A percentile compares a stretch with the other conserved stretches of the same genome.
Conservation (phyloP, 164 flowering plant species). For the Annona cherimola region DNA sequence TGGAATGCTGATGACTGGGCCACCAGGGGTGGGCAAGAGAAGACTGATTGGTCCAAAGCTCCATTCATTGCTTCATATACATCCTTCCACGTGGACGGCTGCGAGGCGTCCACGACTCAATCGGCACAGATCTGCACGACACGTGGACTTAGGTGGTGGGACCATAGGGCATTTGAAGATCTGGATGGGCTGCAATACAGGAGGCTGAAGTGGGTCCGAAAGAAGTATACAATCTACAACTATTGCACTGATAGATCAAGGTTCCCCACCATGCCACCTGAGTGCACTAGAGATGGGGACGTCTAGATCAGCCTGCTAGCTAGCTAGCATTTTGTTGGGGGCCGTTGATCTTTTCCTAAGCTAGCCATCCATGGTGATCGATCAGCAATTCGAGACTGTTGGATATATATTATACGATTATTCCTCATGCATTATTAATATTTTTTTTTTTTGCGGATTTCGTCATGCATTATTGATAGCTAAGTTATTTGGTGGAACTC, state of each 20-base stretch:
- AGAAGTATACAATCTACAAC: not conserved
- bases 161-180: not conserved
- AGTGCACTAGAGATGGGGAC: not conserved
- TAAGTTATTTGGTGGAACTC: too few relatives aligned
- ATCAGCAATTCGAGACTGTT: too few relatives aligned
- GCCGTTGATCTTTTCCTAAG: not conserved
- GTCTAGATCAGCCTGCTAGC: not conserved
- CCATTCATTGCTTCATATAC: not conserved
- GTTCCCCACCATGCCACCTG: not conserved
- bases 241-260: not conserved
- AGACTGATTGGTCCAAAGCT: not conserved
- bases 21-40: not conserved
- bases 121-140: not conserved
- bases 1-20: not conserved
- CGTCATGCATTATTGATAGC: too few relatives aligned
- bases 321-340: not conserved
- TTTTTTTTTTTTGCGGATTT: too few relatives aligned
- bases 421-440: too few relatives aligned
- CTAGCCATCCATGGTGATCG: too few relatives aligned
- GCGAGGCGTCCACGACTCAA: not conserved
- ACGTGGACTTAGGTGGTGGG: not conserved
- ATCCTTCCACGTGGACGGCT: not conserved
- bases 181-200: not conserved
- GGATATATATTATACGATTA: too few relatives aligned
- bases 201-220: not conserved